Evolutionary conservation across 371 early-diverging fungal genomes (phyloP).

Genomic region (Haplosporangium sp.): DNA sequence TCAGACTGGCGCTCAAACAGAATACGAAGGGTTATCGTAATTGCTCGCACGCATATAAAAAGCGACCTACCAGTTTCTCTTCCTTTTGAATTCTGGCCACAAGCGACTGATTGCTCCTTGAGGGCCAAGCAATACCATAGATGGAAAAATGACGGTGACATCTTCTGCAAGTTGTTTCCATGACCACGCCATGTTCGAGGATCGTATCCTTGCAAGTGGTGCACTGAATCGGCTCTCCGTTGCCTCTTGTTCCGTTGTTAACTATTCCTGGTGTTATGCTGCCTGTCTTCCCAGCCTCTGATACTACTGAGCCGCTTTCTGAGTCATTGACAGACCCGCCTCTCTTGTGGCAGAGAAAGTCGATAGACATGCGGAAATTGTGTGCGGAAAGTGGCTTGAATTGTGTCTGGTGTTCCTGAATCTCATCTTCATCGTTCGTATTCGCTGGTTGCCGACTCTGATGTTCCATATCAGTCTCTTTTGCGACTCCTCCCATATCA

Average conservation of each 20-base stretch:
- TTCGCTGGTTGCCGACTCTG: too few species aligned
- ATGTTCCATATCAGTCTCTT: too few species aligned
- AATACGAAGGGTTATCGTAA: too few species aligned
- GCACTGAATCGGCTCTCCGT: conserved; percentile 5
- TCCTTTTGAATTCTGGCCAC: conserved; percentile 4
- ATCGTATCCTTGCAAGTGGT: conserved; percentile 17
- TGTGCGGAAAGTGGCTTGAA: not conserved
- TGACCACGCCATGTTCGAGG: conserved; percentile 11
- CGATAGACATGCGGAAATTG: conserved; percentile 44
- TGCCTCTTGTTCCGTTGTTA: not conserved
- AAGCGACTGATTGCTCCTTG: conserved; percentile 21
- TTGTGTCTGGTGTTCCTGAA: too few species aligned
- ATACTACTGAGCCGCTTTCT: not conserved
- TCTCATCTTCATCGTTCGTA: too few species aligned
- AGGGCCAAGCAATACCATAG: conserved; percentile 32
- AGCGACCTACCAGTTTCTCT: conserved; percentile 19
- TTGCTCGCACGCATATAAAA: not conserved
- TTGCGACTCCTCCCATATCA: too few species aligned
- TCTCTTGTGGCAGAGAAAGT: conserved; percentile 26
- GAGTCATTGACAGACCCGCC: not conserved
- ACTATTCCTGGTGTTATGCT: not conserved
- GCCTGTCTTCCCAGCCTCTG: not conserved
- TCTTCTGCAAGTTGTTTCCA: conserved; percentile 13
- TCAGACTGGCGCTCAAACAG: too few species aligned
- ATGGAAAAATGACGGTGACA: conserved; percentile 39